Base-by-base conservation (phyloP, 106 monocot genomes). In the Dendrobium huoshanense region DNA sequence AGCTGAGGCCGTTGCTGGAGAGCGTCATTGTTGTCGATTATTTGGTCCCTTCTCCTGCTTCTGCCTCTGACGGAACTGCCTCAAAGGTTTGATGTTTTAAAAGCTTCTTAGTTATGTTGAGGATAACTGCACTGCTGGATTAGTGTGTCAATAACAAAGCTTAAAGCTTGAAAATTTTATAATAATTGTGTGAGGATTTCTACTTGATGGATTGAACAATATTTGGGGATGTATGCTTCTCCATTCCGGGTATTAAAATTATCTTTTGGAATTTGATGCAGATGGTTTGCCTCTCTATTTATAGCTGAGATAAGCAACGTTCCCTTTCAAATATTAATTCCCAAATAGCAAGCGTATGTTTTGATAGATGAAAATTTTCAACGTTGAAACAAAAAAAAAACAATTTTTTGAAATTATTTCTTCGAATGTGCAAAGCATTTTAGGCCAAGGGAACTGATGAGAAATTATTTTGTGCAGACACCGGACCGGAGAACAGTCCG, bases 21-120 rank as follows among this genome's bases (percentile, higher is more conserved):
- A 83, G 86, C 74, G 61, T 91, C 42, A 80, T 98, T 59, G 88
- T 89, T 22, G 64, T 92, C 4, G 94, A 97, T 81, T 94, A 89
- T 78, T 79, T 89, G 18, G 82, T 89, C 4, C 83, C 91, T 0
- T 42, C 84, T 10, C 67, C 81, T 10, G 8, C 90, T 31, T 80
- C 9, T 81, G 73, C 77, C 83, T 90, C 20, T 90, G 87, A 88
- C 41, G 64, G 40, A 58, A 43, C 48, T 25, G 25, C 5, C 49
- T 48, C 9, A n/a, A 76, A 22, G 76, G 48, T 76, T 76, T 22
- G 48, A 47, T 76, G 4, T 49, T 49, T 49, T 41, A 49, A 44
- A 43, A 75, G 41, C 43, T 44, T 75, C 43, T 31, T 44, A 22
- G 19, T 44, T 75, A 33, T 33, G 40, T 4, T 72, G 40, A 33